Evolutionary conservation across 106 monocot genomes (phyloP), one percentile per base, ranked within the genome.

Genomic region (Xerophyta viscosa): DNA sequence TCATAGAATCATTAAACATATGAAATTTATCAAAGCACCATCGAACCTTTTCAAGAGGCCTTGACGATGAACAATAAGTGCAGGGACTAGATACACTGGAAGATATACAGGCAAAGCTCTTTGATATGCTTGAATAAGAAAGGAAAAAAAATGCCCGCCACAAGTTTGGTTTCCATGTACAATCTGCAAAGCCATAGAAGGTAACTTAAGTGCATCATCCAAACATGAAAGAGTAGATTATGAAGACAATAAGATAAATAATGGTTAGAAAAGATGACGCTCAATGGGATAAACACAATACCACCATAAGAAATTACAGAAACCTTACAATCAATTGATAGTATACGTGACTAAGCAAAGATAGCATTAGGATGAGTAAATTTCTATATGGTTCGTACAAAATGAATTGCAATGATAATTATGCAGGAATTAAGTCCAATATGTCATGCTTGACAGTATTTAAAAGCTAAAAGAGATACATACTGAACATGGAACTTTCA

Each of bases 401-500:
- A n/a, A n/a, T n/a, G n/a, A n/a, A n/a, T n/a, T n/a, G n/a, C n/a
- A n/a, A n/a, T n/a, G n/a, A n/a, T n/a, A n/a, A n/a, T n/a, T n/a
- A n/a, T n/a, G n/a, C n/a, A n/a, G n/a, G n/a, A n/a, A n/a, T n/a
- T n/a, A n/a, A n/a, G n/a, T n/a, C n/a, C n/a, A n/a, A n/a, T n/a
- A n/a, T n/a, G n/a, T n/a, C n/a, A n/a, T n/a, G n/a, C n/a, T n/a
- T n/a, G n/a, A n/a, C n/a, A n/a, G n/a, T n/a, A 36, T 36, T 6
- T 36, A 6, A 11, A 36, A 36, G 33, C 33, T 11, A 36, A 36
- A 36, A 36, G 8, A 17, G 61, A 54, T 63, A 66, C 89, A 65
- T 86, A 98, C 98, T 24, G 89, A 74, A 58, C 98, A 98, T 48
- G 98, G 86, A 3, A 90, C 66, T 82, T 86, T 86, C 90, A 98